Evolutionary conservation across 108 stramenopile species (phyloP).

Genomic region (Nitzschia sp.): DNA sequence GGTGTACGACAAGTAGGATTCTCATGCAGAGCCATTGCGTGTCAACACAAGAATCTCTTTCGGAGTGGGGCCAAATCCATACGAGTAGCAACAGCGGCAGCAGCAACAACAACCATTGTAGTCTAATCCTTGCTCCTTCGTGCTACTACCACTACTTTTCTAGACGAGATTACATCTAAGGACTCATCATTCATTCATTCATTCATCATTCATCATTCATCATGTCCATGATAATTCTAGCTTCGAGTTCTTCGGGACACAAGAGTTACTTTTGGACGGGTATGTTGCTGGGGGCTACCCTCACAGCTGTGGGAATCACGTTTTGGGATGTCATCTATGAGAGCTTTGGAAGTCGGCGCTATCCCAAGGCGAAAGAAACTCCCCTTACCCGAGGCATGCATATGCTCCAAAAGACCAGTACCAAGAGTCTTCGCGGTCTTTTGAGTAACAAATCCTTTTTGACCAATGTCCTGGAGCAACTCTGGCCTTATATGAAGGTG

Average conservation of each 20-base stretch:
- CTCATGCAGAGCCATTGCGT: no score
- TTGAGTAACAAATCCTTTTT: conserved; percentile 23
- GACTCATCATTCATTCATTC: no score
- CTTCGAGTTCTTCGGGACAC: not conserved
- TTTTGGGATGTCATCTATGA: not conserved
- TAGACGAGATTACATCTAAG: no score
- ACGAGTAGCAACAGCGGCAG: no score
- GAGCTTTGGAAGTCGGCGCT: not conserved
- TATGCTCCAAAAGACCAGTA: not conserved
- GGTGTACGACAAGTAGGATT: no score
- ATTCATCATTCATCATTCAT: not conserved
- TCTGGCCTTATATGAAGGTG: conserved; percentile 56
- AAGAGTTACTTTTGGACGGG: conserved; percentile 2
- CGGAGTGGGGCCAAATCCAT: no score
- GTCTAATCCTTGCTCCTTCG: no score
- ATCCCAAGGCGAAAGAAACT: not conserved
- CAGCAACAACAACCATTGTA: no score
- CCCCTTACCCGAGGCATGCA: not conserved
- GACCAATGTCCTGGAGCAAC: conserved; percentile 42
- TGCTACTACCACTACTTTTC: no score
- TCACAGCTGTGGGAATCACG: not conserved
- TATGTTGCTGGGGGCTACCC: not conserved
- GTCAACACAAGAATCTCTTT: no score
- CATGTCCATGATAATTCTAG: not conserved
- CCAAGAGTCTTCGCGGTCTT: conserved; percentile 4